Evolutionary conservation across 2,329 filamentous ascomycete species (phyloP).

Genomic region (Lachnellula occidentalis): DNA sequence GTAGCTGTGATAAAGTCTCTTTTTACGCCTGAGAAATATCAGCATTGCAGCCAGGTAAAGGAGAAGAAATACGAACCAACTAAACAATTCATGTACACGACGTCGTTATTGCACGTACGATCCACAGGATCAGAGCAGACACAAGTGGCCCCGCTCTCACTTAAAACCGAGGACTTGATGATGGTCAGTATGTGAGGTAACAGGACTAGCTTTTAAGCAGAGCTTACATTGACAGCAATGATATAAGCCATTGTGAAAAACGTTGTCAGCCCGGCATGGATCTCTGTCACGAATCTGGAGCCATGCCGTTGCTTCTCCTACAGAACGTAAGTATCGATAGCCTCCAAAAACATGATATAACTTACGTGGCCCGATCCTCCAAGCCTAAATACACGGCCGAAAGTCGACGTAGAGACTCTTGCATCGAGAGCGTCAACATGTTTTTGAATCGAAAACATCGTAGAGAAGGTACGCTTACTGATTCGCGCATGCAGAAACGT

Average conservation of each 20-base stretch:
- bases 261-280: slow-evolving; percentile 75
- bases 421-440: slow-evolving; percentile 31
- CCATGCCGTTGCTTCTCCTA: slow-evolving; percentile 63
- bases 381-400: slow-evolving; percentile 61
- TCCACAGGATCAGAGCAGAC: slow-evolving; percentile 42
- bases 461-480: slow-evolving; percentile 1
- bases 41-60: background rate
- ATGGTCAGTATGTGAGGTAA: slow-evolving; percentile 6
- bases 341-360: background rate
- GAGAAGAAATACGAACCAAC: slow-evolving; percentile 24
- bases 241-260: slow-evolving; percentile 83
- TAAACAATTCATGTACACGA: slow-evolving; percentile 39
- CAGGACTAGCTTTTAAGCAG: background rate
- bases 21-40: slow-evolving; percentile 47
- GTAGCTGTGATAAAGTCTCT: slow-evolving; percentile 79
- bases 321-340: background rate
- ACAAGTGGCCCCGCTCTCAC: slow-evolving; percentile 73
- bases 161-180: slow-evolving; percentile 63
- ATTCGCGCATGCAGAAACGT: slow-evolving; percentile 18
- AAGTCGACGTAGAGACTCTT: slow-evolving; percentile 37
- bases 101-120: slow-evolving; percentile 25
- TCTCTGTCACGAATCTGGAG: slow-evolving; percentile 68
- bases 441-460: slow-evolving; percentile 9
- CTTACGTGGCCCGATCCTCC: slow-evolving; percentile 64
- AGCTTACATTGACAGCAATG: slow-evolving; percentile 62